phyloP scores from a whole-genome alignment of 2,329 filamentous ascomycete genomes.

The Amesomyces nigricolor region DNA sequence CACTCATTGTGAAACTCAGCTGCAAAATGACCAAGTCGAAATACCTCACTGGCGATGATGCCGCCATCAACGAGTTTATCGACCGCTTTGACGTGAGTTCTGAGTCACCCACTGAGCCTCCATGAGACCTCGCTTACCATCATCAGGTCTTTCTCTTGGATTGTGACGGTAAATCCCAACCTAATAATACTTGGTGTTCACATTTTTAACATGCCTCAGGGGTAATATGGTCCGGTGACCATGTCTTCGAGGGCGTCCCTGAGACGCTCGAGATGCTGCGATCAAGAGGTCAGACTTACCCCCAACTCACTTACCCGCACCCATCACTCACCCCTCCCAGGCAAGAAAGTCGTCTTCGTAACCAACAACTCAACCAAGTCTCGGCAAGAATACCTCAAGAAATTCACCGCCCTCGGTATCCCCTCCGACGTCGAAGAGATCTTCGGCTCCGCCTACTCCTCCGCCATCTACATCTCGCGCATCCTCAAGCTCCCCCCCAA shows the following conservation, averaged over 20 bases:
- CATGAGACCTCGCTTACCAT: slow-evolving; percentile 6
- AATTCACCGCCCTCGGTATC: slow-evolving; percentile 77
- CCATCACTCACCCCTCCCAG: slow-evolving; percentile 39
- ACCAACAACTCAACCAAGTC: slow-evolving; percentile 99
- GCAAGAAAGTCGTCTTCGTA: slow-evolving; percentile 90
- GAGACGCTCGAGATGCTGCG: slow-evolving; percentile 82
- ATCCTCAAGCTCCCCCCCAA: slow-evolving; percentile 74
- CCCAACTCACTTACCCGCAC: neutral
- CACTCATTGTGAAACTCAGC: too few relatives aligned
- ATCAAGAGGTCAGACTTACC: slow-evolving; percentile 58
- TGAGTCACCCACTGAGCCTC: neutral
- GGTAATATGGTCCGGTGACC: slow-evolving; percentile 93
- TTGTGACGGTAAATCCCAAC: slow-evolving; percentile 73
- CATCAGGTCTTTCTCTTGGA: slow-evolving; percentile 84
- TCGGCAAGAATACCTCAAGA: slow-evolving; percentile 85
- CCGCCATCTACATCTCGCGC: slow-evolving; percentile 90
- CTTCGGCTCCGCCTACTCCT: slow-evolving; percentile 91
- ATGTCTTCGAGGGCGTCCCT: slow-evolving; percentile 76
- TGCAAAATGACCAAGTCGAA: slow-evolving; percentile 39
- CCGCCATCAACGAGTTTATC: slow-evolving; percentile 75
- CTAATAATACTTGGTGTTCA: neutral
- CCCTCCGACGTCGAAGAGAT: slow-evolving; percentile 79
- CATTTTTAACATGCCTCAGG: slow-evolving; percentile 46
- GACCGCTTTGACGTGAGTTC: slow-evolving; percentile 82
- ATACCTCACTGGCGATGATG: slow-evolving; percentile 72